Evolutionary conservation across 352 stramenopile species (phyloP).

Genomic region (Globisporangium parvum): DNA sequence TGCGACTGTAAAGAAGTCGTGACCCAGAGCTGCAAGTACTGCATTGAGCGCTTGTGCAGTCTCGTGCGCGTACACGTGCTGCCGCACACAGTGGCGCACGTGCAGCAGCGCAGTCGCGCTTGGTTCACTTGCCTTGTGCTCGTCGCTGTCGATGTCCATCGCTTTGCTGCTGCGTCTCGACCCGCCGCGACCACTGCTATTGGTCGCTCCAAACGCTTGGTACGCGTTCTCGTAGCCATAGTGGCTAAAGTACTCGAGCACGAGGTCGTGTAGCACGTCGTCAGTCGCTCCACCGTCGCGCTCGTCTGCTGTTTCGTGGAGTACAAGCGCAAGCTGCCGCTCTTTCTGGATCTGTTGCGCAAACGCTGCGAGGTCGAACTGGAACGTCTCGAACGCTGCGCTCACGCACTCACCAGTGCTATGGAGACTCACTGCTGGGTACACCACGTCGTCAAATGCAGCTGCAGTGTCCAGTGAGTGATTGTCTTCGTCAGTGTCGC

Average conservation of each 20-base stretch:
- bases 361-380: constrained; percentile 44
- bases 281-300: constrained; percentile 27
- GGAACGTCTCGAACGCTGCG: constrained; percentile 22
- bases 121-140: no score
- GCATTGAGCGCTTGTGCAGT: constrained; percentile 24
- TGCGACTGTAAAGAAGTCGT: background rate
- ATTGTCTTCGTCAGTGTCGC: background rate
- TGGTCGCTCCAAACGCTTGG: constrained; percentile 17
- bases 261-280: constrained; percentile 22
- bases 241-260: constrained; percentile 36
- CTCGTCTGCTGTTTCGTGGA: constrained; percentile 13
- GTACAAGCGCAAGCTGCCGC: constrained; percentile 27
- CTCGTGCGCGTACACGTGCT: constrained; percentile 26
- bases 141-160: no score
- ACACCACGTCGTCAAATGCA: constrained; percentile 20
- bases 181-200: background rate
- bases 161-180: background rate
- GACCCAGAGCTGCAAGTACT: constrained; percentile 15
- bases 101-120: constrained; percentile 9
- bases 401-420: constrained; percentile 36
- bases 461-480: no score
- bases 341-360: constrained; percentile 39
- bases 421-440: constrained; percentile 42
- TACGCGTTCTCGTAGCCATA: constrained; percentile 34
- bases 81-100: constrained; percentile 28